Evolutionary conservation across 2,329 filamentous ascomycete species (phyloP).

Genomic region (Ophiostoma sp.): DNA sequence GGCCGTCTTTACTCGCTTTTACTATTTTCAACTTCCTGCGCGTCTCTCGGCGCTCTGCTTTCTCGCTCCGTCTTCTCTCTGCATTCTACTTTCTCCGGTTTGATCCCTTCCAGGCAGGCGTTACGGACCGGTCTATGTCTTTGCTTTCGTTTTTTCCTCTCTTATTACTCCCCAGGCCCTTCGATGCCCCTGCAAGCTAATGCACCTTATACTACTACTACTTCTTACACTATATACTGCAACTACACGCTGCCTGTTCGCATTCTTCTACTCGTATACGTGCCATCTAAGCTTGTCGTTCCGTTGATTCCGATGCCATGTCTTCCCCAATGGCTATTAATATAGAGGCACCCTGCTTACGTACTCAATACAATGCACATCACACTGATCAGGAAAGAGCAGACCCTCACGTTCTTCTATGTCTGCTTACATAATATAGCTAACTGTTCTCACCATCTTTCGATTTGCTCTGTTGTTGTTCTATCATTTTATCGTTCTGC

Average conservation of each 20-base stretch:
- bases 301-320: background rate
- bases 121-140: conserved; percentile 13
- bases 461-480: background rate
- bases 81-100: background rate
- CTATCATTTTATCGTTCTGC: too few relatives aligned
- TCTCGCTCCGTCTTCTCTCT: background rate
- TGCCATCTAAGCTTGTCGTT: too few relatives aligned
- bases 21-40: background rate
- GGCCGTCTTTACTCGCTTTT: background rate
- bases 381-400: background rate
- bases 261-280: too few relatives aligned
- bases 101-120: conserved; percentile 5
- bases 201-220: background rate
- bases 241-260: background rate
- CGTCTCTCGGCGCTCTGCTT: background rate
- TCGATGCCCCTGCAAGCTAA: background rate
- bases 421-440: background rate
- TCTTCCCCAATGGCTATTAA: background rate
- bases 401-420: background rate
- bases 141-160: background rate
- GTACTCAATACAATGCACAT: background rate
- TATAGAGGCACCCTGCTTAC: background rate
- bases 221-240: background rate
- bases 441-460: background rate
- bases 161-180: background rate